Base-by-base conservation (phyloP, 176 grass and related monocot species). In the Carex littledalei region DNA sequence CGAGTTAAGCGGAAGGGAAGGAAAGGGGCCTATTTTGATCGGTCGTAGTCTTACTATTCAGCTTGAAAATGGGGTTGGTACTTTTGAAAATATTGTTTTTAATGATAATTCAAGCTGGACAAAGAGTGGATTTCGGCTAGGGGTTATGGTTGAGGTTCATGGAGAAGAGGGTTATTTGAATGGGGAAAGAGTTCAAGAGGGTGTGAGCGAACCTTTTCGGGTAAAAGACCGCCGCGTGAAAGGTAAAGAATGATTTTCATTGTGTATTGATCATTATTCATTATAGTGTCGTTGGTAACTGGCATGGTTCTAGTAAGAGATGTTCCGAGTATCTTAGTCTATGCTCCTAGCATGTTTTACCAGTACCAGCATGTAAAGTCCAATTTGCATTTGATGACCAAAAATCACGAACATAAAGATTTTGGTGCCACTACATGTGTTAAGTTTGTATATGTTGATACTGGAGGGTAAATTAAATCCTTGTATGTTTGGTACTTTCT, bases 31-130 rank as follows among this genome's bases (percentile, higher is more conserved):
- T 24, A 78, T 78, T 55, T 69, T 78, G n/a, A 56, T 6, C 2
- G 41, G 45, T 7, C 45, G 2, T 5, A 4, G 12, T 78, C 20
- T 52, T 31, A 54, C 6, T 54, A 29, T 78, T 53, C n/a, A 8
- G 74, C 24, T 78, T 26, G 8, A 56, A 55, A 54, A 78, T 13
- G 74, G 74, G 47, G 43, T 24, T 47, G 52, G 24, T 13, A 26
- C 52, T 55, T 53, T 24, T 49, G 14, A 2, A 78, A 54, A 26
- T 20, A 49, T 78, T 26, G 9, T 52, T 13, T 53, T 78, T 9
- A 54, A n/a, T 4, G 74, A 78, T 31, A 78, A 78, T 56, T 78
- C 74, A 7, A 78, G n/a, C 5, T 78, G 74, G 74, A 78, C 74
- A 1, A 56, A 78, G 26, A 78, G 74, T 17, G 74, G 74, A 26